Conservation (phyloP, 257 asterid genomes). For the Rauvolfia tetraphylla region DNA sequence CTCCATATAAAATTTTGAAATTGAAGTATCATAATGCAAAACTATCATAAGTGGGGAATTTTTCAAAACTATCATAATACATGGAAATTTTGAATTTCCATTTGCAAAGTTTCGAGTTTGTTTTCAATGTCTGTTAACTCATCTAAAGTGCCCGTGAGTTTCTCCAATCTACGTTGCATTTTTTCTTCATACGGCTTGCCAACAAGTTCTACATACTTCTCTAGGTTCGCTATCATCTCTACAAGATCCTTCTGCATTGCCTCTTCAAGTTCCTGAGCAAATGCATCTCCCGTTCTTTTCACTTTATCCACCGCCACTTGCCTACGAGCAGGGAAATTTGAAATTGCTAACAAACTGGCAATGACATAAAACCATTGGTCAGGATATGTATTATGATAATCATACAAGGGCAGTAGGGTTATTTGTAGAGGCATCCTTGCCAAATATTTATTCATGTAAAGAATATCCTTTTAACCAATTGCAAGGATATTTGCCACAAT, state of each 20-base stretch:
- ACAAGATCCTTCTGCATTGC: constrained; percentile 80
- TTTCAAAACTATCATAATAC: constrained; percentile 19
- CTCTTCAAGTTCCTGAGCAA: constrained; percentile 76
- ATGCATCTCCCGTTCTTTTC: constrained; percentile 69
- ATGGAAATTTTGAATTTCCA: constrained; percentile 75
- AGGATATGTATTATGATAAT: not conserved
- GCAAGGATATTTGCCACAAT: not conserved
- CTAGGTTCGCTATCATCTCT: constrained; percentile 47
- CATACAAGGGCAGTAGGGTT: not conserved
- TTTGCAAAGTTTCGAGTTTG: constrained; percentile 50
- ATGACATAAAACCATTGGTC: constrained; percentile 13
- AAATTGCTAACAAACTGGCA: constrained; percentile 67
- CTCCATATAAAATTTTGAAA: not conserved
- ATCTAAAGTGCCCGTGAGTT: constrained; percentile 46
- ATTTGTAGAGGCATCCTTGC: not conserved
- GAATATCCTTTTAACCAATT: not conserved
- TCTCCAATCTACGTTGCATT: constrained; percentile 50
- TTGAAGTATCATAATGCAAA: too few species aligned
- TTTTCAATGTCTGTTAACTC: constrained; percentile 49
- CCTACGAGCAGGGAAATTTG: constrained; percentile 76
- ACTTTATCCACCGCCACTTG: constrained; percentile 62
- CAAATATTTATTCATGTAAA: not conserved
- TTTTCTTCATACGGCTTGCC: constrained; percentile 65
- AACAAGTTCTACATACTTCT: constrained; percentile 43
- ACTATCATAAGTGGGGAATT: not conserved